These are phyloP conservation scores for Bipolaris zeicola DNA, from an alignment of 2,329 filamentous ascomycete species.

Conservation along the genomic window DNA sequence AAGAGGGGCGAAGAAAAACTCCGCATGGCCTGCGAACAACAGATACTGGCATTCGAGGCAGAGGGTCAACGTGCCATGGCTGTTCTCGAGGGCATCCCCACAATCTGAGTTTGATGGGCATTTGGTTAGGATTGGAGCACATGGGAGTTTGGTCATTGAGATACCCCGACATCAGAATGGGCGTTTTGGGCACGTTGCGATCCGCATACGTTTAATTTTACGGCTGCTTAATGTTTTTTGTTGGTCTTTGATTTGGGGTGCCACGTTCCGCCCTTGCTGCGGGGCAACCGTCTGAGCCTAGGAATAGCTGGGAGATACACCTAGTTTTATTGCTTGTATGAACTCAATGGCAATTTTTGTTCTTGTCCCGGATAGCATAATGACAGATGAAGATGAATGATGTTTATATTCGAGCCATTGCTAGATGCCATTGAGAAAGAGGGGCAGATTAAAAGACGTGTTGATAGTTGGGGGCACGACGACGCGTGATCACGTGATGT, in stretches of 20 bases:
- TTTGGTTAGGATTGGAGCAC: conserved; percentile 10
- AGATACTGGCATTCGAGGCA: conserved; percentile 82
- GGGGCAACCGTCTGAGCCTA: conserved; percentile 25
- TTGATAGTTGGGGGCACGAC: neutral
- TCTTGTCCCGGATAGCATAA: conserved; percentile 6
- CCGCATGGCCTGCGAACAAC: conserved; percentile 77
- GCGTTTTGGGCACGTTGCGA: conserved; percentile 1
- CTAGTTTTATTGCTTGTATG: neutral
- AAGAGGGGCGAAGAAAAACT: conserved; percentile 78
- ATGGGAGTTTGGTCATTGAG: conserved; percentile 25
- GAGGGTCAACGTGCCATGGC: conserved; percentile 80
- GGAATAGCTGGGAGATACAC: conserved; percentile 11
- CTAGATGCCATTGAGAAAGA: neutral
- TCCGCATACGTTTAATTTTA: neutral
- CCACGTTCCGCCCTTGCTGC: conserved; percentile 18
- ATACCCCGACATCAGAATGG: conserved; percentile 26
- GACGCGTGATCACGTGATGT: conserved; percentile 22
- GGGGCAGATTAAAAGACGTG: neutral
- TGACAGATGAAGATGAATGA: conserved; percentile 6
- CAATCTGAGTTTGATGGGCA: conserved; percentile 14
- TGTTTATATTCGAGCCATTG: neutral
- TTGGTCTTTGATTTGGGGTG: conserved; percentile 3
- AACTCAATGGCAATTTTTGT: neutral
- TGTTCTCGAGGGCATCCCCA: conserved; percentile 65
- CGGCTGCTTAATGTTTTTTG: conserved; percentile 6